Evolutionary conservation across 306 rosid species (phyloP), one percentile per base, ranked within the genome.

Genomic region (Lathyrus aphaca): DNA sequence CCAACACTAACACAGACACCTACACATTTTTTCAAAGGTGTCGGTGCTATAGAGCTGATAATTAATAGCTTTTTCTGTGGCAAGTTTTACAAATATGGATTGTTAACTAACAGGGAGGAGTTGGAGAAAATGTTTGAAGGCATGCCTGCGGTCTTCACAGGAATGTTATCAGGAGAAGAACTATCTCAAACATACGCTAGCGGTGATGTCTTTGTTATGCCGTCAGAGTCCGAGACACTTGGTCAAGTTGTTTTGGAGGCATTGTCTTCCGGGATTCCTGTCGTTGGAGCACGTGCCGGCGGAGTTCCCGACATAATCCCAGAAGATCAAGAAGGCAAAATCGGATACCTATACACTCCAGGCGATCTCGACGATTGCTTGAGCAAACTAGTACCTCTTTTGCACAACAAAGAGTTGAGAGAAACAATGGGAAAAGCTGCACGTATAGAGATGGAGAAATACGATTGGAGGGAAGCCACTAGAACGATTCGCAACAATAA

Each of bases 271-370:
- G 97, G 99, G 10, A 84, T 95, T 55, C 97, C 99, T 0, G 97
- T 95, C 7, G 92, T 95, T 14, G 99, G 91, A 45, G 97, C 87
- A 15, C 99, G 99, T 4, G 97, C 99, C 0, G 97, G 99, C 1
- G 99, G 99, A 32, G 59, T 95, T 66, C 99, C 96, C 2, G 97
- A 95, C 48, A 95, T 95, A 68, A 95, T 95, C 65, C 96, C 97
- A 0, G 70, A 80, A 6, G 97, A 95, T 2, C 87, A 80, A 74
- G 99, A 91, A 1, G 97, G 99, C 27, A 89, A 86, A 81, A 95
- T 79, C 0, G 85, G 99, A 8, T 87, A 78, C 80, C 96, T 91
- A 58, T 95, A 82, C 9, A 75, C 54, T 11, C 94, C 96, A 0
- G 92, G 90, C 0, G 95, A 95, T 39, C 73, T 91, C 5, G 86